Evolutionary conservation across 23 red algal species (phyloP), one percentile per base, ranked within the genome.

Genomic region (Rhodosorus marinus): DNA sequence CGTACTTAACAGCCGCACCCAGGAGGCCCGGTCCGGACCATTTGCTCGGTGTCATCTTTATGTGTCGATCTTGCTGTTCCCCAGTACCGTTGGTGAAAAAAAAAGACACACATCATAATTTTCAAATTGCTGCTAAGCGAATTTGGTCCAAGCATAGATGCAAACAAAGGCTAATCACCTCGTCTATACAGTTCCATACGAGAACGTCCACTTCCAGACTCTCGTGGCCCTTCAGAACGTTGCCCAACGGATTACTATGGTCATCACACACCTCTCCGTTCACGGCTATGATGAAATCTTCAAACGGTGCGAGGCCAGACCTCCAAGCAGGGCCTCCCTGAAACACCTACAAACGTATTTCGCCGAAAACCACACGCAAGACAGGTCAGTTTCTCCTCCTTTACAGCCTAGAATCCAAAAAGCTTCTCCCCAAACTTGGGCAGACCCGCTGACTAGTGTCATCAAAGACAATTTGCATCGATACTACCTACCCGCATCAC

Each of bases 211-310:
- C 67, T 31, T 65, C 55, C 15, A 62, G 65, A 22, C 59, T 66
- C 25, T 67, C 62, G 22, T 62, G 65, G 26, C 64, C 61, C 6
- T 54, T 46, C 35, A 82, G 38, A 7, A 69, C 57, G 23, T 54
- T 55, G 2, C 52, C 64, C 34, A 82, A 67, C 0, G 75, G 70
- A 19, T 66, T 52, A 28, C 69, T 65, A 29, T 59, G 66, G 1
- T 51, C 47, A 31, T 62, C 66, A 0, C 47, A 22, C 27, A 90
- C 8, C 24, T 51, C 57, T 8, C 57, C 62, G 51, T 90, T 70
- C 1, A 90, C 60, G 8, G 82, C 82, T 25, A 90, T 41, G 31
- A 90, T 78, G 26, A 90, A 90, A 41, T 90, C 82, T 52, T 90
- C 82, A 38, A 72, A 90, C 24, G 63, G 40, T 9, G 72, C 24